Conservation (phyloP, 495 filamentous ascomycete species). For the Penicillium angulare region DNA sequence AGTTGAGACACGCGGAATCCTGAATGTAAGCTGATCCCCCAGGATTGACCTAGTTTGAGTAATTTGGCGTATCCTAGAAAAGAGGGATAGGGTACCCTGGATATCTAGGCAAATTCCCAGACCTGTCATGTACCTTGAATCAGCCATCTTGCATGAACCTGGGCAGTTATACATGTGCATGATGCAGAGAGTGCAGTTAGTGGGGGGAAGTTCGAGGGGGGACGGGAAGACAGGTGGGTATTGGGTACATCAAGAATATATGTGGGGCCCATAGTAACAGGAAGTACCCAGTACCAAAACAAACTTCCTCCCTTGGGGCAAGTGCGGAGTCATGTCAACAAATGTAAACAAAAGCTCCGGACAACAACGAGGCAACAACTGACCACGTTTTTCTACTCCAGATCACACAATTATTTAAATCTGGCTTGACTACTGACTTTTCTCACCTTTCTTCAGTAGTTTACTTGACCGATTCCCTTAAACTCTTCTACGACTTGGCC, state of each 20-base stretch:
- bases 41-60: neutral
- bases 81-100: neutral
- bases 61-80: neutral
- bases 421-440: neutral
- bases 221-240: neutral
- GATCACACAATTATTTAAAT: too few relatives aligned
- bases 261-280: neutral
- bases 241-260: neutral
- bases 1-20: slow-evolving; percentile 22
- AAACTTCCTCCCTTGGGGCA: slow-evolving; percentile 29
- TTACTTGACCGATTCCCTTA: too few relatives aligned
- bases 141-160: neutral
- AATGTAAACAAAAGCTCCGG: slow-evolving; percentile 8
- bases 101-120: slow-evolving; percentile 1
- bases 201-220: neutral
- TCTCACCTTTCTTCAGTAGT: neutral
- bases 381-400: too few relatives aligned
- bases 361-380: neutral
- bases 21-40: neutral
- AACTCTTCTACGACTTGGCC: neutral
- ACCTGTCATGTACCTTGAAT: neutral
- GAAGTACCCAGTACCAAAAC: slow-evolving; percentile 23
- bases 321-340: slow-evolving; percentile 32
- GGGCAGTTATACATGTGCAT: neutral
- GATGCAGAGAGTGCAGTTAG: neutral